Evolutionary conservation across 257 asterid species (phyloP).

Genomic region (Hygrophila difformis): DNA sequence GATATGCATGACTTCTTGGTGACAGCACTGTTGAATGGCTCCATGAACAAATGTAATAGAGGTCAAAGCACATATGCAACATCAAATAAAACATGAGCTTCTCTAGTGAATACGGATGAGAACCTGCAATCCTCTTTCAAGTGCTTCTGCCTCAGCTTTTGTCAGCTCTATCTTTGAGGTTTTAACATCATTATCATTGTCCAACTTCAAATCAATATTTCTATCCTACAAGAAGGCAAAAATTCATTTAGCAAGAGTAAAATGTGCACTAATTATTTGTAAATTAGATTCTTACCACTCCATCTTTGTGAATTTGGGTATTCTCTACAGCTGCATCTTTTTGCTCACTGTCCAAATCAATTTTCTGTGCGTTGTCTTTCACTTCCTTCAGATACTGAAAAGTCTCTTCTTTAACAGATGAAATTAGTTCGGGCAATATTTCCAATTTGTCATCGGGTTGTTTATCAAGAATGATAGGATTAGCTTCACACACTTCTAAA

Average conservation of each 20-base stretch:
- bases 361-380: conserved; percentile 38
- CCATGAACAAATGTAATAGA: too few relatives aligned
- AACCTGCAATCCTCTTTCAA: conserved; percentile 94
- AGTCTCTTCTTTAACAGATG: conserved; percentile 53
- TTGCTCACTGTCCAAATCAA: conserved; percentile 22
- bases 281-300: conserved; percentile 37
- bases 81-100: too few relatives aligned
- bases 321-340: conserved; percentile 29
- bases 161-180: conserved; percentile 78
- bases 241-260: conserved; percentile 1
- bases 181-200: conserved; percentile 56
- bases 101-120: not conserved
- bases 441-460: conserved; percentile 35
- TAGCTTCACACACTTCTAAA: conserved; percentile 24
- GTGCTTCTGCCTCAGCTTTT: conserved; percentile 91
- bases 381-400: conserved; percentile 48
- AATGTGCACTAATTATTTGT: not conserved
- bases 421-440: conserved; percentile 61
- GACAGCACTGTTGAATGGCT: too few relatives aligned
- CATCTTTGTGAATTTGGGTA: conserved; percentile 43
- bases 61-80: too few relatives aligned
- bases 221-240: conserved; percentile 39
- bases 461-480: conserved; percentile 18
- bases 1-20: not conserved
- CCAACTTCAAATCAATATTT: conserved; percentile 55